Percentiles rank a stretch among this genome's conserved stretches.
Evolutionary conservation across 2,329 filamentous ascomycete genomes (phyloP).

Genomic region (Clarireedia sp.): DNA sequence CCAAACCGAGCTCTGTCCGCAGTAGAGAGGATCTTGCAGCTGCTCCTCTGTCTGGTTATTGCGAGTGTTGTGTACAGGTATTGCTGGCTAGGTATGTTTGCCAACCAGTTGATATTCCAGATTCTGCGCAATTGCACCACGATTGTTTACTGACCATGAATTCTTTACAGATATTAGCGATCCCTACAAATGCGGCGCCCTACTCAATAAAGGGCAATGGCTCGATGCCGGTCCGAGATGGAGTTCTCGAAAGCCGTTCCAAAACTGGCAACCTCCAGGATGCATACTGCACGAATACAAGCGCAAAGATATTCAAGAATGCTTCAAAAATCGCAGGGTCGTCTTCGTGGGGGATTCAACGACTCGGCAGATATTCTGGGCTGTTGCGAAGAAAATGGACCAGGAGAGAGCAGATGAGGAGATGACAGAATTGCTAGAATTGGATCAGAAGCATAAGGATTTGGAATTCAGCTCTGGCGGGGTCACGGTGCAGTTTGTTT

Average conservation of each 20-base stretch:
- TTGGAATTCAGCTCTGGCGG: conserved; percentile 36
- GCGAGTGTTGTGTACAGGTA: conserved; percentile 25
- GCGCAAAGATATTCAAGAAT: conserved; percentile 42
- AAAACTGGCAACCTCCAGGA: conserved; percentile 50
- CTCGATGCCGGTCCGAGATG: conserved; percentile 27
- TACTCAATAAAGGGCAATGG: conserved; percentile 47
- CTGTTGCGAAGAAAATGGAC: conserved; percentile 42
- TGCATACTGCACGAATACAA: conserved; percentile 52
- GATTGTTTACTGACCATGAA: not conserved
- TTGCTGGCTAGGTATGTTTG: conserved; percentile 24
- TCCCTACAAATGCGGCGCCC: conserved; percentile 45
- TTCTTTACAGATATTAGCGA: conserved; percentile 31
- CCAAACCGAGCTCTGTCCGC: not conserved
- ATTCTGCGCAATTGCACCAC: too few species aligned
- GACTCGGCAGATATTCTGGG: conserved; percentile 53
- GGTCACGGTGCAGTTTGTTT: conserved; percentile 48
- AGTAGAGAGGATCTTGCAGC: conserved; percentile 16
- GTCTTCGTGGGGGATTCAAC: conserved; percentile 55
- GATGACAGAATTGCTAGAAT: conserved; percentile 30
- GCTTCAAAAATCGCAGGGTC: conserved; percentile 43
- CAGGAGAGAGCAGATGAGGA: conserved; percentile 31
- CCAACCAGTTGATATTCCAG: too few species aligned
- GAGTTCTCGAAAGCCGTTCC: conserved; percentile 28
- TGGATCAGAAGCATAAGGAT: conserved; percentile 36
- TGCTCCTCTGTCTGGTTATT: conserved; percentile 17